These are phyloP conservation scores for Botrytis deweyae DNA, from an alignment of 2,329 filamentous ascomycete species.

Conservation along the genomic window DNA sequence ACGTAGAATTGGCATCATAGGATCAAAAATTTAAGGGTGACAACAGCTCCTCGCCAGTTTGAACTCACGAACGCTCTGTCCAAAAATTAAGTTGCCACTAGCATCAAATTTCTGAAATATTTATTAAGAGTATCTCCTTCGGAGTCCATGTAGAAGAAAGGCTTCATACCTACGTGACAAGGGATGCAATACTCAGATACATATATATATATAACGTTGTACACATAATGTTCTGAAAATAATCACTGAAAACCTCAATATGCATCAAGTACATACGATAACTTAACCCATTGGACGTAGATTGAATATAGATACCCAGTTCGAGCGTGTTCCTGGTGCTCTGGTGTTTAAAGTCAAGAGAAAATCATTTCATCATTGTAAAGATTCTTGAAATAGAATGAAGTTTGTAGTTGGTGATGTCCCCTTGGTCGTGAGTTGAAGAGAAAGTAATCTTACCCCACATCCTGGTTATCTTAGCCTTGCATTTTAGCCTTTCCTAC, in stretches of 20 bases:
- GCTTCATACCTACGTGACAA: not conserved
- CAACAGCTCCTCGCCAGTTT: not conserved
- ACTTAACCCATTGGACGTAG: not conserved
- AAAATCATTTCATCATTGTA: not conserved
- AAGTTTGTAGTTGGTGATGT: not conserved
- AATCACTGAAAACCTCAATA: not conserved
- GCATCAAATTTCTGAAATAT: not conserved
- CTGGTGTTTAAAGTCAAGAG: not conserved
- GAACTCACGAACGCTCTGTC: not conserved
- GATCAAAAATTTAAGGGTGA: not conserved
- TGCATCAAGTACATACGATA: not conserved
- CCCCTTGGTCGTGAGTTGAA: not conserved
- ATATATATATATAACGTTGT: no score
- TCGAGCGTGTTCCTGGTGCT: not conserved
- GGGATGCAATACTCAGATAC: not conserved
- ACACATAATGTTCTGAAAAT: not conserved
- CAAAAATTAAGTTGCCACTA: not conserved
- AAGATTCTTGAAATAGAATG: not conserved
- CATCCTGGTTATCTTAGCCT: not conserved
- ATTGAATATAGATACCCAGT: not conserved
- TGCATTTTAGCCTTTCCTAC: not conserved
- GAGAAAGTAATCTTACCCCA: not conserved
- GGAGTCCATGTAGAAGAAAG: not conserved
- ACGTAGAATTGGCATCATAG: not conserved
- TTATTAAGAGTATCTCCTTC: not conserved